These are phyloP conservation scores for Linderniella brevidens DNA, from an alignment of 257 asterid genomes.

Conservation along the genomic window DNA sequence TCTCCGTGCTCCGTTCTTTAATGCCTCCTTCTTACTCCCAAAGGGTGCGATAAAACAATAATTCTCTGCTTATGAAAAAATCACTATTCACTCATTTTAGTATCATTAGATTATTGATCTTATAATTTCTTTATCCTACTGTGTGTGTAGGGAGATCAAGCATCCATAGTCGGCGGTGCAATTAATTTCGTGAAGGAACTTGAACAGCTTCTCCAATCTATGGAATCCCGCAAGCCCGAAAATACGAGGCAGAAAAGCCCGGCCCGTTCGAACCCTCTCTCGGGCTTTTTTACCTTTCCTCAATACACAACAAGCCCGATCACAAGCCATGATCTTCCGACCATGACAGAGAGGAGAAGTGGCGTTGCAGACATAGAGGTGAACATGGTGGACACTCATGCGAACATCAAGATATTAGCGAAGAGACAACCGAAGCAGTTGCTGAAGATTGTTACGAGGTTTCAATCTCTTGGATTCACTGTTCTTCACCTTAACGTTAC, in stretches of 20 bases:
- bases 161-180: constrained; percentile 84
- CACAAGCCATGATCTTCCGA: constrained; percentile 4
- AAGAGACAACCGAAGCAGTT: constrained; percentile 34
- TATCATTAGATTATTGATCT: neutral
- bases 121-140: neutral
- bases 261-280: constrained; percentile 11
- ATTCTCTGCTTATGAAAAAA: neutral
- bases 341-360: constrained; percentile 12
- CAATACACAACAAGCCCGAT: constrained; percentile 17
- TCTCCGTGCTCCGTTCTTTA: constrained; percentile 52
- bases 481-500: constrained; percentile 45
- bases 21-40: constrained; percentile 78
- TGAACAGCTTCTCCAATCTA: constrained; percentile 55
- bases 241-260: neutral
- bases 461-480: constrained; percentile 36
- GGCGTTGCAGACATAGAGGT: constrained; percentile 50
- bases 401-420: constrained; percentile 31
- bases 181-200: constrained; percentile 76
- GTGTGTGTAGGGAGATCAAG: constrained; percentile 65
- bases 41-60: constrained; percentile 24
- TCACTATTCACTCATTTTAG: neutral
- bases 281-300: constrained; percentile 17
- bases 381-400: constrained; percentile 47
- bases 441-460: constrained; percentile 26
- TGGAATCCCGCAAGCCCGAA: constrained; percentile 9